Evolutionary conservation across 1,284 basidiomycete species (phyloP), one percentile per base, ranked within the genome.

Genomic region (Omphalotus olearius): DNA sequence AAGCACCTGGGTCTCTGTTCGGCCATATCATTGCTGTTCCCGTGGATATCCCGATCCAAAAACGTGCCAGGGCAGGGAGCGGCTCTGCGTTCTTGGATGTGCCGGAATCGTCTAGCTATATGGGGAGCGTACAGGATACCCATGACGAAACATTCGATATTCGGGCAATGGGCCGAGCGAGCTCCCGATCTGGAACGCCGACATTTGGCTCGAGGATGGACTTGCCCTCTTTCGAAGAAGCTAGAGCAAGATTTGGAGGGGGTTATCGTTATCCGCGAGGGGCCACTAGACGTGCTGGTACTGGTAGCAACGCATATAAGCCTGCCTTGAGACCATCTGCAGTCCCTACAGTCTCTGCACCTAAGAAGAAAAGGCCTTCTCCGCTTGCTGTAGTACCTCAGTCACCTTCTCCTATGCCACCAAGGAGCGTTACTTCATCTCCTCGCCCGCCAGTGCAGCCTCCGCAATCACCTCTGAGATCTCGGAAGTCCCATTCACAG

Each of bases 1-100:
- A 77, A 51, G 74, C 76, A 1, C 72, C 78, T 45, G 83, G 82
- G 2, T 80, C 82, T 0, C 64, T 82, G 41, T 88, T 88, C 59
- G 83, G 80, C 1, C 76, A 86, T 60, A 76, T 88, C 52, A 72
- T 82, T 36, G 85, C 85, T 16, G 73, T 81, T 14, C 84, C 85
- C 5, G 69, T 74, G 4, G 56, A 71, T 1, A 71, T 83, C 18
- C 79, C 81, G 0, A 50, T 61, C 13, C 58, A 65, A 56, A 51
- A 57, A 14, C 54, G 59, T 50, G 58, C 56, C 25, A 48, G 62
- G 11, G 59, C 62, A 14, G 60, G 61, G 4, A 61, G 59, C 33
- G 56, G 58, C n/a, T 65, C 66, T 23, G 57, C 64, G 9, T 64
- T 64, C 44, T 58, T 63, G 40, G 65, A 68, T 13, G 52, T 59